Evolutionary conservation across 1,139 yeast genomes (phyloP).

Genomic region (Yamadazyma friedrichii): DNA sequence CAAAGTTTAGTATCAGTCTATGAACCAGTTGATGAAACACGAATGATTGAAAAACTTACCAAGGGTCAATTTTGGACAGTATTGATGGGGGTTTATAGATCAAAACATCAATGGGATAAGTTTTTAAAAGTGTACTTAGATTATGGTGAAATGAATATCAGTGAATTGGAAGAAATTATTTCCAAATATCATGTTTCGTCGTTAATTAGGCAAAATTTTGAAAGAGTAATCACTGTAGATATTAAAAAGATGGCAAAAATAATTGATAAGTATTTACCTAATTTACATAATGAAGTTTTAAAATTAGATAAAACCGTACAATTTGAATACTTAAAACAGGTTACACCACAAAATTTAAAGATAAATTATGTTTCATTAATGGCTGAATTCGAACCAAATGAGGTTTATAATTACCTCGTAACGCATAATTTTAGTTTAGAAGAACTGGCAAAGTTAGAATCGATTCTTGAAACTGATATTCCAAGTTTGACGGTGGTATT

Average conservation of each 20-base stretch:
- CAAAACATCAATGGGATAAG: slow-evolving; percentile 52
- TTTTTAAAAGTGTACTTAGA: slow-evolving; percentile 41
- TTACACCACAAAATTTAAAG: slow-evolving; percentile 15
- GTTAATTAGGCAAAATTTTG: slow-evolving; percentile 35
- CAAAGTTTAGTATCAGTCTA: slow-evolving; percentile 64
- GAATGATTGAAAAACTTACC: slow-evolving; percentile 49
- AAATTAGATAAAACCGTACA: slow-evolving; percentile 24
- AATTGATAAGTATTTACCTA: slow-evolving; percentile 36
- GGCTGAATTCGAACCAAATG: slow-evolving; percentile 20
- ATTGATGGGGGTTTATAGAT: slow-evolving; percentile 54
- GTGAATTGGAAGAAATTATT: slow-evolving; percentile 41
- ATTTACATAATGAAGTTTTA: slow-evolving; percentile 33
- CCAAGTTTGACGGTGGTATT: slow-evolving; percentile 34
- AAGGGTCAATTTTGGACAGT: slow-evolving; percentile 58
- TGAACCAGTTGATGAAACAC: slow-evolving; percentile 51
- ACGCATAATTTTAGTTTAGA: neutral
- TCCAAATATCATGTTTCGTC: slow-evolving; percentile 29
- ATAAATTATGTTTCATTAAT: slow-evolving; percentile 34
- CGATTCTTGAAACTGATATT: slow-evolving; percentile 22
- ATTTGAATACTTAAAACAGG: slow-evolving; percentile 27
- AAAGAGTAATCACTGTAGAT: slow-evolving; percentile 31
- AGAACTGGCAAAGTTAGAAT: slow-evolving; percentile 16
- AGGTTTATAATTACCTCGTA: slow-evolving; percentile 17
- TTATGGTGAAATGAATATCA: slow-evolving; percentile 13
- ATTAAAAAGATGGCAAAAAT: slow-evolving; percentile 34